Percentiles rank a stretch among this genome's conserved stretches.
Evolutionary conservation across 345 rosid genomes (phyloP).

Genomic region (Brassica cretica): DNA sequence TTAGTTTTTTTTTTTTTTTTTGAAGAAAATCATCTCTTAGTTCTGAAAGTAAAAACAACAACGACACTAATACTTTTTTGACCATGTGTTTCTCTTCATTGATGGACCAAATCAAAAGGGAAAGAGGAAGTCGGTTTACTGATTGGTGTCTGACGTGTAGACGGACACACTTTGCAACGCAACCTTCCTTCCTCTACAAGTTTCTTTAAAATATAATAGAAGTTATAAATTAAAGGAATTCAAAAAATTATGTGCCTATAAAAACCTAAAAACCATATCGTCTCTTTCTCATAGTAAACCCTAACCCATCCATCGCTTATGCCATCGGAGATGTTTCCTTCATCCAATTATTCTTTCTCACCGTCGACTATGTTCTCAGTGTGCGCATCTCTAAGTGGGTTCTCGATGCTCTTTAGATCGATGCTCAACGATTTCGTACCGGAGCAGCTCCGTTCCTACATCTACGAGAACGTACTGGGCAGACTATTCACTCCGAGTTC

Average conservation of each 20-base stretch:
- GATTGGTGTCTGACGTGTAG: too few relatives aligned
- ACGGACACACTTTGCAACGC: too few relatives aligned
- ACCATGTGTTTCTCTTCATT: too few relatives aligned
- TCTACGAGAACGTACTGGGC: constrained; percentile 17
- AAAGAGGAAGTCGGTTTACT: too few relatives aligned
- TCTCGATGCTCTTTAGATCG: constrained; percentile 44
- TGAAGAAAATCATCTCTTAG: too few relatives aligned
- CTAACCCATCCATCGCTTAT: neutral
- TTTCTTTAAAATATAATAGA: too few relatives aligned
- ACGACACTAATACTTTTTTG: too few relatives aligned
- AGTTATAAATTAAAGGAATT: neutral
- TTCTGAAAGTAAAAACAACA: too few relatives aligned
- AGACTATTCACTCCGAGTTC: constrained; percentile 34
- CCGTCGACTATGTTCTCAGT: constrained; percentile 43
- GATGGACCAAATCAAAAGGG: too few relatives aligned
- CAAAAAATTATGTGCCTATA: neutral
- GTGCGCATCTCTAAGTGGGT: constrained; percentile 45
- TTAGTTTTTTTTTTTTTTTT: too few relatives aligned
- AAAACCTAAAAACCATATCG: neutral
- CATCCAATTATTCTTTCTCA: constrained; percentile 29
- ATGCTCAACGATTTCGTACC: constrained; percentile 44
- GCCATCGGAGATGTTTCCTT: neutral
- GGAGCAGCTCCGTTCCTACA: constrained; percentile 17
- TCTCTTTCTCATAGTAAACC: neutral
- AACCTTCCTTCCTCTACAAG: too few relatives aligned